Evolutionary conservation across 768 basidiomycete species (phyloP).

Genomic region (Boletus coccyginus): DNA sequence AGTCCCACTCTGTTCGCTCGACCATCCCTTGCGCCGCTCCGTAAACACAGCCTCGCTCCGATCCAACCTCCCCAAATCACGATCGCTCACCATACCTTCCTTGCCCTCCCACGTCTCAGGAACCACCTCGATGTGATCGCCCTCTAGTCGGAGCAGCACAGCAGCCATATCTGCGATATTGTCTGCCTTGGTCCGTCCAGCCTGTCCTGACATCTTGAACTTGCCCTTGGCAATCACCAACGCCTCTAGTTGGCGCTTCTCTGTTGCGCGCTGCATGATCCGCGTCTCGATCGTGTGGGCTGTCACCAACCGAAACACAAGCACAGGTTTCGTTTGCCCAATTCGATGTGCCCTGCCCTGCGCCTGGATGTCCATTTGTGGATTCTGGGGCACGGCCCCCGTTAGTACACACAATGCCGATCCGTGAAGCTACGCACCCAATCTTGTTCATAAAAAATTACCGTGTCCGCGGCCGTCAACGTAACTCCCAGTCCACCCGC

Average conservation of each 20-base stretch:
- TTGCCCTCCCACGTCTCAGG: constrained; percentile 64
- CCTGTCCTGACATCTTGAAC: constrained; percentile 71
- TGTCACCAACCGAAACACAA: constrained; percentile 85
- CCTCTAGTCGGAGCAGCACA: constrained; percentile 73
- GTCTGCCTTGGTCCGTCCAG: constrained; percentile 52
- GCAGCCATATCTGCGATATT: constrained; percentile 81
- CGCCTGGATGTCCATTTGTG: constrained; percentile 96
- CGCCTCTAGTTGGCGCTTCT: constrained; percentile 89
- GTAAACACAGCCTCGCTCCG: constrained; percentile 70
- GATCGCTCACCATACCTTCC: constrained; percentile 73
- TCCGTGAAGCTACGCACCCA: constrained; percentile 20
- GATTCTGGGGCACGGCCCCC: constrained; percentile 58
- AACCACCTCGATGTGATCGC: constrained; percentile 87
- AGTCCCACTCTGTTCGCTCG: constrained; percentile 39
- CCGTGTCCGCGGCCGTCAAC: constrained; percentile 62
- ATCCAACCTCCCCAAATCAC: constrained; percentile 89
- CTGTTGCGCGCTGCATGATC: constrained; percentile 83
- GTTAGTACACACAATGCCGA: too few relatives aligned
- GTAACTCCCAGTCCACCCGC: constrained; percentile 98
- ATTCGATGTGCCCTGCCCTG: constrained; percentile 96
- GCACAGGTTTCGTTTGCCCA: constrained; percentile 89
- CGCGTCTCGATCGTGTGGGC: constrained; percentile 89
- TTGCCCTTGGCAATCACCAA: constrained; percentile 91
- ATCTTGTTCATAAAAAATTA: constrained; percentile 24
- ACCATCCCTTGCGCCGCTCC: constrained; percentile 73